phyloP scores from a whole-genome alignment of 2,329 filamentous ascomycete genomes.

The Nemania sp. region DNA sequence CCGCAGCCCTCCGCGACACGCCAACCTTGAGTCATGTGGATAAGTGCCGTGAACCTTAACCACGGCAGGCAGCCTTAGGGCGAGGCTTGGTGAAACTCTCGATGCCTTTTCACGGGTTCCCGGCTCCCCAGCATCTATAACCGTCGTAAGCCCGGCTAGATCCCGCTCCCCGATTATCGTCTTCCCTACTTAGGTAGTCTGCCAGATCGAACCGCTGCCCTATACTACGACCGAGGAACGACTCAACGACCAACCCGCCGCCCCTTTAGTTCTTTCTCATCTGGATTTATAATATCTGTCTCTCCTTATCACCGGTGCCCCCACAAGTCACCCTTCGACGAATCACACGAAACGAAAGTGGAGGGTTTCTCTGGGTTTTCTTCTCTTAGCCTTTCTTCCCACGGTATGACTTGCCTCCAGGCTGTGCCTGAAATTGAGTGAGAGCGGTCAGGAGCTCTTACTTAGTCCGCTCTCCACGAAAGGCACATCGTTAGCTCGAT shows the following conservation, averaged over 20 bases:
- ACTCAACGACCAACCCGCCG: no score
- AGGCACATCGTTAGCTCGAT: slow-evolving; percentile 7
- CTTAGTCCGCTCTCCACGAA: neutral
- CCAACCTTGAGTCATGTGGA: neutral
- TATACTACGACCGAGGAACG: neutral
- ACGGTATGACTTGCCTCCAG: no score
- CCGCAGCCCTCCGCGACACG: neutral
- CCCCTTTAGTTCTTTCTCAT: no score
- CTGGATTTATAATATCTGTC: neutral
- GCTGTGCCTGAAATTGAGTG: neutral
- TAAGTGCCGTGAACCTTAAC: neutral
- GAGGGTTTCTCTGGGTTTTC: no score
- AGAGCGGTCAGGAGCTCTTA: slow-evolving; percentile 7
- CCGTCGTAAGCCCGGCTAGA: neutral
- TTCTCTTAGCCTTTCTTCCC: neutral
- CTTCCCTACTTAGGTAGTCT: neutral
- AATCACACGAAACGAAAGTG: neutral
- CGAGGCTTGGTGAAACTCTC: slow-evolving; percentile 11
- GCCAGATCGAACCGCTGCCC: neutral
- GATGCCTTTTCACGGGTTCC: neutral
- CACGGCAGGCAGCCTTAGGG: neutral
- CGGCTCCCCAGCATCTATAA: slow-evolving; percentile 3
- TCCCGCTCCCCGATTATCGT: neutral
- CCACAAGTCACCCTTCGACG: neutral
- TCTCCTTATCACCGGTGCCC: neutral